A percentile compares a stretch with the other conserved stretches of the same genome.
phyloP scores from a whole-genome alignment of 2,329 filamentous ascomycete species.

The Lasiodiplodia citricola region DNA sequence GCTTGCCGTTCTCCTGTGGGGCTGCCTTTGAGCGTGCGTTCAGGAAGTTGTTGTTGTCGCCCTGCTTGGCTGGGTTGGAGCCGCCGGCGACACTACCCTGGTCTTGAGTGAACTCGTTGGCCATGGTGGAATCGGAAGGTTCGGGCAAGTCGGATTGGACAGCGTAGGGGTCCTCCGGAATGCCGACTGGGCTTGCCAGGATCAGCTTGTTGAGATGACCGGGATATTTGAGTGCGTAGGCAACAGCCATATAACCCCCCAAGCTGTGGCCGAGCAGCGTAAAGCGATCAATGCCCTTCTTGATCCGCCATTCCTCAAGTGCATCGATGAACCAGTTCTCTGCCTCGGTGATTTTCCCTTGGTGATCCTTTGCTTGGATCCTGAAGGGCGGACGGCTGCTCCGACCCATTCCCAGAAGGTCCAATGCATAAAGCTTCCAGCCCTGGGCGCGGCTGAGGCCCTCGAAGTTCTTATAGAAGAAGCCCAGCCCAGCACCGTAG shows the following conservation, averaged over 20 bases:
- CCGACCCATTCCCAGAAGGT: conserved; percentile 93
- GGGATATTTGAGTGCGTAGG: conserved; percentile 95
- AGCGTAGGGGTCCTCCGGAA: conserved; percentile 93
- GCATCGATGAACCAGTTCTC: conserved; percentile 97
- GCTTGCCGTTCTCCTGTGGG: conserved; percentile 36
- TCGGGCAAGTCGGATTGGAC: conserved; percentile 81
- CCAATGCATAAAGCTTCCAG: conserved; percentile 91
- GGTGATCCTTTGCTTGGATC: conserved; percentile 79
- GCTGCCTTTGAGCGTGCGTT: conserved; percentile 53
- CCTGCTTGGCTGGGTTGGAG: conserved; percentile 62
- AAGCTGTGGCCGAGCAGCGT: conserved; percentile 92
- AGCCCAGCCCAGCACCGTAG: conserved; percentile 93
- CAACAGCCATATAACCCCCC: conserved; percentile 92
- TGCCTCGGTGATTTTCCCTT: conserved; percentile 83
- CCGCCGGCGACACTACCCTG: conserved; percentile 58
- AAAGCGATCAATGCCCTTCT: conserved; percentile 88
- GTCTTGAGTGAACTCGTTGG: conserved; percentile 80
- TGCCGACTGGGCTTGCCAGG: conserved; percentile 89
- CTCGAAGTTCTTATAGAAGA: conserved; percentile 99
- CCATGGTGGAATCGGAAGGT: conserved; percentile 71
- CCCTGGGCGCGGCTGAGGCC: conserved; percentile 76
- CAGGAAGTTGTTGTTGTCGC: conserved; percentile 58
- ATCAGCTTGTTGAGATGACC: conserved; percentile 95
- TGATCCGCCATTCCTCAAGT: conserved; percentile 91
- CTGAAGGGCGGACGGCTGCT: conserved; percentile 83